Conservation (phyloP, 768 basidiomycete genomes). For the Hemileccinum rubropunctum region DNA sequence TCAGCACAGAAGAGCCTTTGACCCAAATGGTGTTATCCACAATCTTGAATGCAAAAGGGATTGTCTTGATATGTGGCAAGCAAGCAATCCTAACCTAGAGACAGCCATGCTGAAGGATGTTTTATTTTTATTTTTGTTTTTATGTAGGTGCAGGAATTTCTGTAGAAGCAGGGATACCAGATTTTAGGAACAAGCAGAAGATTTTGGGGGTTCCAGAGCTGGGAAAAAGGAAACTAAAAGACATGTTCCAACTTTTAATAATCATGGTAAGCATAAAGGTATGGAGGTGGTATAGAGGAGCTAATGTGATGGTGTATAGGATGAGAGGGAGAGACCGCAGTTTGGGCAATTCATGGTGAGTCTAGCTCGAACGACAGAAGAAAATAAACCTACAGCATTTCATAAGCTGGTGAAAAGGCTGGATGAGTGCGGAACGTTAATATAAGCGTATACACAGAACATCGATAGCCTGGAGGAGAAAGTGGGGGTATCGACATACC, state of each 20-base stretch:
- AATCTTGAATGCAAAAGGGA: not conserved
- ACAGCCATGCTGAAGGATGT: too few relatives aligned
- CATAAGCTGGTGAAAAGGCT: not conserved
- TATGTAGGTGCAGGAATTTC: not conserved
- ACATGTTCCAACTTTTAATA: not conserved
- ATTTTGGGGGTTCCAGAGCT: not conserved
- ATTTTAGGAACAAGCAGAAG: not conserved
- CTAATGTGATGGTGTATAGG: not conserved
- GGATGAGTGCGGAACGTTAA: not conserved
- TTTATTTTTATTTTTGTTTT: too few relatives aligned
- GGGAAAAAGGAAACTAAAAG: not conserved
- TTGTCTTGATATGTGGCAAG: not conserved
- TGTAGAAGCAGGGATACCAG: not conserved
- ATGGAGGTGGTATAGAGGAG: not conserved
- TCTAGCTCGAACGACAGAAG: not conserved
- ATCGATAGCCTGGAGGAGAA: not conserved
- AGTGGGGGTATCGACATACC: not conserved
- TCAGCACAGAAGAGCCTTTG: not conserved
- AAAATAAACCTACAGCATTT: not conserved
- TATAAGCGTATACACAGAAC: not conserved
- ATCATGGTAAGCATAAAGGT: not conserved
- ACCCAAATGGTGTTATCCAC: not conserved
- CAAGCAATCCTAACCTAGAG: too few relatives aligned
- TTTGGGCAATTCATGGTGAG: not conserved
- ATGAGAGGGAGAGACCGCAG: not conserved